Evolutionary conservation across 176 grass and related monocot genomes (phyloP).

Genomic region (Zoysia pacifica): DNA sequence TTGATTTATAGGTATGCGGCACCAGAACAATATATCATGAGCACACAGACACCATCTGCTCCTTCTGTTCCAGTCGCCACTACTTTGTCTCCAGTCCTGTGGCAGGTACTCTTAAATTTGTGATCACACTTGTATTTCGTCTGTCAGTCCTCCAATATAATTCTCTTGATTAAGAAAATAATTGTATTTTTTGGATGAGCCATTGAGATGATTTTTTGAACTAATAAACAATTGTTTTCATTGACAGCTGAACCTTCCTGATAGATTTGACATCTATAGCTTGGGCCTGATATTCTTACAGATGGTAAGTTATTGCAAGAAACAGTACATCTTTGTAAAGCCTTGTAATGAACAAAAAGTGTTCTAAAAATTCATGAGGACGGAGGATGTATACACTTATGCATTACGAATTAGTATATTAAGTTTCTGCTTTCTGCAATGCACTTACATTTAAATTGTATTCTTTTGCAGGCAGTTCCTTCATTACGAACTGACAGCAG

Average conservation of each 20-base stretch:
- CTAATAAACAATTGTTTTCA: conserved; percentile 34
- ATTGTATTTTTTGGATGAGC: not conserved
- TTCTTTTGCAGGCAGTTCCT: conserved; percentile 71
- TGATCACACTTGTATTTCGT: not conserved
- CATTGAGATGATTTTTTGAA: conserved; percentile 21
- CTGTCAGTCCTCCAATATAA: not conserved
- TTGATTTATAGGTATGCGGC: conserved; percentile 76
- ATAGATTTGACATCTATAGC: conserved; percentile 99
- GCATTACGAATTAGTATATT: not conserved
- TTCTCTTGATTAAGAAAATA: conserved; percentile 1
- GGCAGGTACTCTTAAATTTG: conserved; percentile 64
- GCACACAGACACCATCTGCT: conserved; percentile 95
- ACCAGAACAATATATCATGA: conserved; percentile 99
- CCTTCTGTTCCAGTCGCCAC: conserved; percentile 94
- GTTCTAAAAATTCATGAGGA: not conserved
- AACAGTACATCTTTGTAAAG: not conserved
- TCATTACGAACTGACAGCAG: conserved; percentile 80
- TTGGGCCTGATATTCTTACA: conserved; percentile 92
- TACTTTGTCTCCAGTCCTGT: conserved; percentile 91
- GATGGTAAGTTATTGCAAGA: conserved; percentile 68
- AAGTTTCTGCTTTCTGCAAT: not conserved
- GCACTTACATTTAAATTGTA: not conserved
- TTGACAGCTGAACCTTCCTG: conserved; percentile 94
- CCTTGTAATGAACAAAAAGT: not conserved
- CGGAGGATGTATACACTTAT: not conserved